These are phyloP conservation scores for Paracoccidioides brasiliensis DNA, from an alignment of 2,329 filamentous ascomycete species.

Conservation along the genomic window DNA sequence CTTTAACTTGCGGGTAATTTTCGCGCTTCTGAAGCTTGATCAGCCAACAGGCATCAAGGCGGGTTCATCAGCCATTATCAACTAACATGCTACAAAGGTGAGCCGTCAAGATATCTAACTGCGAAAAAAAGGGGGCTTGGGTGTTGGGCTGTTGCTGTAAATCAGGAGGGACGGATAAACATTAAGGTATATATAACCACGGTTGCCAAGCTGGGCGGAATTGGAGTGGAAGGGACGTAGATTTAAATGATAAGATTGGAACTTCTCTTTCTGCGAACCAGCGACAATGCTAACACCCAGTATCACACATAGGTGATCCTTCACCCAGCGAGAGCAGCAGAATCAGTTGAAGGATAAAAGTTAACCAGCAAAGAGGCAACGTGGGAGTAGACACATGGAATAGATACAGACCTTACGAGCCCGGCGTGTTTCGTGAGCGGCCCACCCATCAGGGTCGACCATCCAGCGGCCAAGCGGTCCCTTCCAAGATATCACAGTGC, in stretches of 20 bases:
- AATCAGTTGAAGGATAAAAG: background rate
- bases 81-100: too few species aligned
- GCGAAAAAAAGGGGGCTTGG: too few species aligned
- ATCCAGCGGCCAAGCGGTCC: background rate
- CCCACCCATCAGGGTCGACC: background rate
- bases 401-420: slow-evolving; percentile 2
- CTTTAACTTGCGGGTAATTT: background rate
- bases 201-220: background rate
- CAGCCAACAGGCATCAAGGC: background rate
- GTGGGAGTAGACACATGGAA: background rate
- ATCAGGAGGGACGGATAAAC: too few species aligned
- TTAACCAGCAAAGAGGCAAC: background rate
- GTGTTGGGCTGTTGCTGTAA: too few species aligned
- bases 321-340: background rate
- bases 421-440: background rate
- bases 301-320: too few species aligned
- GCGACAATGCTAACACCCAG: too few species aligned
- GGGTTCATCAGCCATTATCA: background rate
- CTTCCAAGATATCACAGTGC: slow-evolving; percentile 4
- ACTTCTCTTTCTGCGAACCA: too few species aligned
- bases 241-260: background rate
- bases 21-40: background rate
- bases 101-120: background rate
- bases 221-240: too few species aligned
- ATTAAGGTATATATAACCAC: too few species aligned